phyloP scores from a whole-genome alignment of 75 land plant species.

The Sequoiadendron giganteum region DNA sequence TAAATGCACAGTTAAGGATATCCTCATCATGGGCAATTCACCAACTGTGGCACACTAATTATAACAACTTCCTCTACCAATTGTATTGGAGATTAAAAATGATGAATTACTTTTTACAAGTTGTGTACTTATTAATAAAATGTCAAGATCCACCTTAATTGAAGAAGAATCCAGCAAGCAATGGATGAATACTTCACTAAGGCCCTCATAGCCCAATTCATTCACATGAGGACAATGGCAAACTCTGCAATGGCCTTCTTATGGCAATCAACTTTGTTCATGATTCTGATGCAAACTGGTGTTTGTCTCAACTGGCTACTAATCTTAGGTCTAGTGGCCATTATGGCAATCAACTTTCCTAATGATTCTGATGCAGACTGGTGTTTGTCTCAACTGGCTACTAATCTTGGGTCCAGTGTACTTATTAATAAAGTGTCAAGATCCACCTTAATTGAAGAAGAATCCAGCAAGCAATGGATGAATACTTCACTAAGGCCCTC shows the following conservation, averaged over 20 bases:
- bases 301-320: not conserved
- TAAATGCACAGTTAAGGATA: not conserved
- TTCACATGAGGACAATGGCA: not conserved
- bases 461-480: no score
- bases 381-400: not conserved
- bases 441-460: no score
- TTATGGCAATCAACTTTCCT: not conserved
- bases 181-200: no score
- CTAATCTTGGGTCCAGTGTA: not conserved
- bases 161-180: no score
- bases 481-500: no score
- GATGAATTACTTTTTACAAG: not conserved
- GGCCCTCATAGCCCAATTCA: no score
- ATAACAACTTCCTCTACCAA: not conserved
- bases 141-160: no score
- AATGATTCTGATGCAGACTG: not conserved
- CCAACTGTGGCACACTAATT: no score
- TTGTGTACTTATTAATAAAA: not conserved
- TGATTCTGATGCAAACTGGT: not conserved
- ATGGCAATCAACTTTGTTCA: not conserved
- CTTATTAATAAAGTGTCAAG: no score
- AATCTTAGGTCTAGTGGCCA: not conserved
- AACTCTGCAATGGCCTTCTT: not conserved
- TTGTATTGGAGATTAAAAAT: not conserved
- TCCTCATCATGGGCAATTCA: not conserved